phyloP scores from a whole-genome alignment of 2,329 filamentous ascomycete species.

The Talaromyces rugulosus region DNA sequence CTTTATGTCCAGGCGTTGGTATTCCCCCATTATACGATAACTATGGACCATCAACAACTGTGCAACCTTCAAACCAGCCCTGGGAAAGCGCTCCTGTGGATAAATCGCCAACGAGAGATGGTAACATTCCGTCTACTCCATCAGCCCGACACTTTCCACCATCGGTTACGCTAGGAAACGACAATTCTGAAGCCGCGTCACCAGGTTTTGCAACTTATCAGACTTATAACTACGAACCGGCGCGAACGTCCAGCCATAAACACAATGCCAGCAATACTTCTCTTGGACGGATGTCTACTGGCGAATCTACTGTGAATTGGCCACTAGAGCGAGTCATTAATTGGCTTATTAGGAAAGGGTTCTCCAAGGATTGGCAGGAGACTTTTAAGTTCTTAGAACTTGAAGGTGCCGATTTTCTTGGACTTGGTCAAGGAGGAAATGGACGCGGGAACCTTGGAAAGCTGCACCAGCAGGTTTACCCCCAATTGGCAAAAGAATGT shows the following conservation, averaged over 20 bases:
- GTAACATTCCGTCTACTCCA: conserved; percentile 30
- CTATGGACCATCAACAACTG: conserved; percentile 25
- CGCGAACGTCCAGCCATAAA: conserved; percentile 32
- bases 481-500: conserved; percentile 74
- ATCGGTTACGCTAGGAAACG: conserved; percentile 38
- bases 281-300: conserved; percentile 55
- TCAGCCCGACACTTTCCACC: conserved; percentile 34
- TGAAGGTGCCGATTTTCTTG: conserved; percentile 78
- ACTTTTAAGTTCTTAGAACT: conserved; percentile 81
- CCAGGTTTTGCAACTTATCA: conserved; percentile 44
- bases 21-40: conserved; percentile 65
- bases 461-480: conserved; percentile 92
- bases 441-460: conserved; percentile 82
- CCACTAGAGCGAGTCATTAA: conserved; percentile 77
- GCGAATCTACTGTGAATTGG: conserved; percentile 75
- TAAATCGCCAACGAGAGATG: conserved; percentile 26
- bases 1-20: conserved; percentile 85
- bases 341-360: conserved; percentile 85
- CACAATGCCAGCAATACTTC: conserved; percentile 44
- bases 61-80: conserved; percentile 18
- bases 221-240: conserved; percentile 35
- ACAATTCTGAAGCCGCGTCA: conserved; percentile 43
- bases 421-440: conserved; percentile 74
- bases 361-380: conserved; percentile 94
- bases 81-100: conserved; percentile 19